These are phyloP conservation scores for Entomortierella beljakovae DNA, from an alignment of 192 early-diverging fungal genomes.

Conservation along the genomic window DNA sequence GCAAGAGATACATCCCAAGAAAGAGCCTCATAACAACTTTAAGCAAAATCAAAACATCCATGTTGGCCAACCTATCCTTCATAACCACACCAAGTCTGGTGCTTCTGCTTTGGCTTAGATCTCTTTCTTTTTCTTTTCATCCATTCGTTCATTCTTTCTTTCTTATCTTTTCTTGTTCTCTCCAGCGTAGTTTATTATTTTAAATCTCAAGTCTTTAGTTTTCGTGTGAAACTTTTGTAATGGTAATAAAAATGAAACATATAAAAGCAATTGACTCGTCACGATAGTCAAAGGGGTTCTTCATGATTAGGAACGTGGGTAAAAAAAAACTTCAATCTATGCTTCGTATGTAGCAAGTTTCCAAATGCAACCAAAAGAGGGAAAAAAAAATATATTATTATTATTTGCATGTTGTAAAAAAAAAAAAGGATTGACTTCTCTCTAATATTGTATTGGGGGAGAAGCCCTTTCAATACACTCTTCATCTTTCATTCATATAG, in stretches of 20 bases:
- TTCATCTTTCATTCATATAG: neutral
- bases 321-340: no score
- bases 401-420: no score
- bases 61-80: constrained; percentile 42
- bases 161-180: neutral
- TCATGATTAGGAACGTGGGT: neutral
- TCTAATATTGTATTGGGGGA: no score
- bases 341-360: no score
- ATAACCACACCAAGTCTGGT: constrained; percentile 51
- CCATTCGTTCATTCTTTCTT: neutral
- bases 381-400: no score
- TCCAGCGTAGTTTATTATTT: no score
- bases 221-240: neutral
- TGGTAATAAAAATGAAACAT: neutral
- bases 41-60: constrained; percentile 44
- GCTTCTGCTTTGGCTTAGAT: constrained; percentile 26
- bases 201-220: neutral
- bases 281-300: neutral
- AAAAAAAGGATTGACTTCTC: no score
- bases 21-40: constrained; percentile 26
- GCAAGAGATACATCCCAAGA: constrained; percentile 46
- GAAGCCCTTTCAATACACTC: neutral
- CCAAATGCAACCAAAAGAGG: no score
- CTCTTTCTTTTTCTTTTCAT: neutral
- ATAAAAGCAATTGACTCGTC: neutral